These are phyloP conservation scores for Leccinum arenicola DNA, from an alignment of 768 basidiomycete species.

Conservation along the genomic window DNA sequence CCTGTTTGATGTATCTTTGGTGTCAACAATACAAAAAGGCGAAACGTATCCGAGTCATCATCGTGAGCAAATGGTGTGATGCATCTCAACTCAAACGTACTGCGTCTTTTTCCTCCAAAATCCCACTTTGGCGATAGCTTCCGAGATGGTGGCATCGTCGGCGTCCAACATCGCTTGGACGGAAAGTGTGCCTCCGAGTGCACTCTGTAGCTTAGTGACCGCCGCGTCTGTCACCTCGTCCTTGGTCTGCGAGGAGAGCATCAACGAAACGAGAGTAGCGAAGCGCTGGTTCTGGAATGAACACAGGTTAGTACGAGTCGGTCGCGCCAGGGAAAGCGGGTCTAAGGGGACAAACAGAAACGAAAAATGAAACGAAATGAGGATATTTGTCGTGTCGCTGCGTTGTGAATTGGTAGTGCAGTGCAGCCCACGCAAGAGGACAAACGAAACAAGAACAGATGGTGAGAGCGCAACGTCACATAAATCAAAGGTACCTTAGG, in stretches of 20 bases:
- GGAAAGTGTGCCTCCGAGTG: conserved; percentile 77
- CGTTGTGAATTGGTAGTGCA: not conserved
- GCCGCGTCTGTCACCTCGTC: conserved; percentile 86
- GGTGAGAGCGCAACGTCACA: not conserved
- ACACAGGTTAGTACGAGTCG: not conserved
- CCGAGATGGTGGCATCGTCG: conserved; percentile 57
- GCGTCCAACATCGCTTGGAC: conserved; percentile 68
- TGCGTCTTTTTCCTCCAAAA: conserved; percentile 89
- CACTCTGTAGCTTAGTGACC: conserved; percentile 64
- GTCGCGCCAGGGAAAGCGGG: not conserved
- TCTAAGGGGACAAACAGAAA: not conserved
- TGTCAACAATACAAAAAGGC: not conserved
- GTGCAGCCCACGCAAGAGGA: not conserved
- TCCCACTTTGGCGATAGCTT: conserved; percentile 85
- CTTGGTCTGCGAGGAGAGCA: conserved; percentile 96
- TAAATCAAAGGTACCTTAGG: conserved; percentile 49
- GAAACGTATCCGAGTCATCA: not conserved
- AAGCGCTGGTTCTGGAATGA: conserved; percentile 68
- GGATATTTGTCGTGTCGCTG: not conserved
- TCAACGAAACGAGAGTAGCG: conserved; percentile 84
- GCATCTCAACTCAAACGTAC: conserved; percentile 37
- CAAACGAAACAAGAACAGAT: no score
- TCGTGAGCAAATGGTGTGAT: not conserved
- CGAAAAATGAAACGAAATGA: not conserved
- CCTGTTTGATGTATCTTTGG: conserved; percentile 69